phyloP scores from a whole-genome alignment of 2,329 filamentous ascomycete species.

The Ceratocystis diversiconidia region DNA sequence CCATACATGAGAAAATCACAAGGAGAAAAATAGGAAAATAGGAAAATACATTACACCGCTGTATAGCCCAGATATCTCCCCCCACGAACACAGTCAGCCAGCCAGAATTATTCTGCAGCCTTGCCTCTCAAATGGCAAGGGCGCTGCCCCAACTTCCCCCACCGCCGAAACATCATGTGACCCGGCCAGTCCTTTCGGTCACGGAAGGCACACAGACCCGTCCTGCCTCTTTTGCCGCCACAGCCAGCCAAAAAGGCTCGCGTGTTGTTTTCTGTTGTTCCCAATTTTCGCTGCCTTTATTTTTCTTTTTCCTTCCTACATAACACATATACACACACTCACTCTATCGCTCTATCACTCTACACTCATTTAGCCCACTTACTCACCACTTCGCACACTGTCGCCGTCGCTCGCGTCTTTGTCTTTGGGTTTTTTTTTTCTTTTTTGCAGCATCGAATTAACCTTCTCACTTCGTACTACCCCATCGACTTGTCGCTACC shows the following conservation, averaged over 20 bases:
- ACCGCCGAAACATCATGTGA: background rate
- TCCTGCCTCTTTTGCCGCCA: background rate
- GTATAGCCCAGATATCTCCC: too few species aligned
- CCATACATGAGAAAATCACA: background rate
- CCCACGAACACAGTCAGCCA: background rate
- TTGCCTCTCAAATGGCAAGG: background rate
- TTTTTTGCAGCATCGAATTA: slow-evolving; percentile 1
- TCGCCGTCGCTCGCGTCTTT: background rate
- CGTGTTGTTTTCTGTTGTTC: background rate
- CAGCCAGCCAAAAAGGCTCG: background rate
- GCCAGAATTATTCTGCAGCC: background rate
- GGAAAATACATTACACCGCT: too few species aligned
- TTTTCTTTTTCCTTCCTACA: background rate
- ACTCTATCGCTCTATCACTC: background rate
- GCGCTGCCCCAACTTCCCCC: background rate
- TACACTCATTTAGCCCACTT: background rate
- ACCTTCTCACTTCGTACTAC: background rate
- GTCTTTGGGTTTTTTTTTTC: background rate
- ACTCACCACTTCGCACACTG: background rate
- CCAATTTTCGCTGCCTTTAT: background rate
- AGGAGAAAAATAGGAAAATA: too few species aligned
- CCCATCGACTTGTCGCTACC: slow-evolving; percentile 3
- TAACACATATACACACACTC: background rate
- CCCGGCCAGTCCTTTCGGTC: background rate
- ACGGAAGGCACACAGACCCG: background rate